Evolutionary conservation across 352 stramenopile genomes (phyloP).

Genomic region (Globisporangium camurandrum): DNA sequence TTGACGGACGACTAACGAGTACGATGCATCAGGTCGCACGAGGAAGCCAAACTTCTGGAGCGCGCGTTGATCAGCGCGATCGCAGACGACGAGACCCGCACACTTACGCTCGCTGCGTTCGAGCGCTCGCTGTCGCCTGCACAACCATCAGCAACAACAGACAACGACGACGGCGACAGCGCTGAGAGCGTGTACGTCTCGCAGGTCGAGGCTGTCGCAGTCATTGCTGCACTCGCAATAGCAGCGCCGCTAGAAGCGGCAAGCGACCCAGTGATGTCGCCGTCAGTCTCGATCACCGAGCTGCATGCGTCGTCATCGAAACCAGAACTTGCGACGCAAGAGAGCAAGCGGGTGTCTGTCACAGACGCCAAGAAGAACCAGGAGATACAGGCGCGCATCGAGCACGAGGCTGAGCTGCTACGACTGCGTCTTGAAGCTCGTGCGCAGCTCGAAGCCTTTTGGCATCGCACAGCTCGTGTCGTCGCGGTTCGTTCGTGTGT

Average conservation of each 20-base stretch:
- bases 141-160: no score
- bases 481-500: slow-evolving; percentile 4
- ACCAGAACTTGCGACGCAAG: background rate
- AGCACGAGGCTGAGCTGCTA: slow-evolving; percentile 2
- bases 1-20: no score
- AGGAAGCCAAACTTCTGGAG: slow-evolving; percentile 54
- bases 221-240: background rate
- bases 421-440: slow-evolving; percentile 2
- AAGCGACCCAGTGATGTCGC: no score
- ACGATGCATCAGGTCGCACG: slow-evolving; percentile 19
- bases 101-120: slow-evolving; percentile 5
- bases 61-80: slow-evolving; percentile 17
- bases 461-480: slow-evolving; percentile 7
- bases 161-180: slow-evolving; percentile 4
- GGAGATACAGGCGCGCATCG: background rate
- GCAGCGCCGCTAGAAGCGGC: background rate
- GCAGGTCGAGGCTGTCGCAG: slow-evolving; percentile 2
- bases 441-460: slow-evolving; percentile 13
- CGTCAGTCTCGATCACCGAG: background rate
- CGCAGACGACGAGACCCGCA: slow-evolving; percentile 8
- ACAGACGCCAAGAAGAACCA: slow-evolving; percentile 8
- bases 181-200: slow-evolving; percentile 3
- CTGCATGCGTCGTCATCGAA: background rate
- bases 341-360: slow-evolving; percentile 2
- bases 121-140: background rate